Conservation (phyloP, 2,329 filamentous ascomycete species). For the Nemania diffusa region DNA sequence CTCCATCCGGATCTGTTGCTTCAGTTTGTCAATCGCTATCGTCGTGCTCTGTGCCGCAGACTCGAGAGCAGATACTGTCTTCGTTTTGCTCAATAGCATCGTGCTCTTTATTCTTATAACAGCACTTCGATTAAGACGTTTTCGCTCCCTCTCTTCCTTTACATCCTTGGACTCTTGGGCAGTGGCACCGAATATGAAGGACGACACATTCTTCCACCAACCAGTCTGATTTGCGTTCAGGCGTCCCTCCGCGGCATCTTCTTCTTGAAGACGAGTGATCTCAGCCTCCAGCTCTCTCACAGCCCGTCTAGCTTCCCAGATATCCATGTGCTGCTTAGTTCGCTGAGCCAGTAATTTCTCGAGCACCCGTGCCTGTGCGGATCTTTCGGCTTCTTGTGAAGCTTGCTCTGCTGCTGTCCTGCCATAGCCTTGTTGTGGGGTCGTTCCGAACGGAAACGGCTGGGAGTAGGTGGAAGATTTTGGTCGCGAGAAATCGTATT, state of each 20-base stretch:
- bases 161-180: background rate
- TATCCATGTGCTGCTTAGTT: background rate
- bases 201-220: conserved; percentile 4
- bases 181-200: background rate
- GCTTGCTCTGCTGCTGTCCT: background rate
- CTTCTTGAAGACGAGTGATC: conserved; percentile 5
- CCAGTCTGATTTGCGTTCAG: background rate
- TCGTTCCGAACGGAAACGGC: background rate
- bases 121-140: background rate
- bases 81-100: background rate
- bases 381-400: background rate
- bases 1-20: background rate
- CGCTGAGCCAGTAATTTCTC: conserved; percentile 1
- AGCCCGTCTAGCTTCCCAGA: conserved; percentile 3
- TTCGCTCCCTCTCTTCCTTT: conserved; percentile 8
- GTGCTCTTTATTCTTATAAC: background rate
- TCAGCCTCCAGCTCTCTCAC: conserved; percentile 15
- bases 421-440: background rate
- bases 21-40: conserved; percentile 2
- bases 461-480: background rate
- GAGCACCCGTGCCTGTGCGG: background rate
- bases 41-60: background rate
- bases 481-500: background rate
- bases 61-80: background rate
- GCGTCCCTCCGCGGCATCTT: background rate